Base-by-base conservation (phyloP, 208 protist species). In the Trypanosoma mega region DNA sequence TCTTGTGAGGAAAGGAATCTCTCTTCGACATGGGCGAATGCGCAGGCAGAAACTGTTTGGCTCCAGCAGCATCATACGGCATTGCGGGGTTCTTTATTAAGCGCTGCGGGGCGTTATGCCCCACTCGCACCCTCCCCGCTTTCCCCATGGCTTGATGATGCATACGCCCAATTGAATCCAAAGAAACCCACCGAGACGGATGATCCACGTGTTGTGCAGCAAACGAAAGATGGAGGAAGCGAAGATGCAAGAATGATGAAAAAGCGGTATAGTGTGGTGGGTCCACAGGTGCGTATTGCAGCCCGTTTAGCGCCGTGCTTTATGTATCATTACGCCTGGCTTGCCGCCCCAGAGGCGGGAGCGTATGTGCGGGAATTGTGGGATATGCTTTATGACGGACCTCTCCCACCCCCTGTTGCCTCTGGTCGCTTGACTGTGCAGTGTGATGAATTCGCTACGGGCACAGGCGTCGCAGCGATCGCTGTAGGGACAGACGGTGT, bases 271-370 rank as follows among this genome's bases (percentile, higher is more conserved):
- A n/a, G n/a, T n/a, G n/a, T n/a, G n/a, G 16, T 23, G 3, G n/a
- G 12, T 12, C 14, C 18, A 43, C 36, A 46, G n/a, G 26, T 24
- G 2, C 55, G 55, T 14, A 56, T 70, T 16, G 34, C 45, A 18
- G 12, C 55, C 21, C 30, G 29, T 6, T 36, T 70, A 8, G 20
- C 64, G 7, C 11, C 27, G 12, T 47, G 16, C 30, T 70, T 58
- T 50, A 3, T 47, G 2, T 60, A 63, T 49, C 64, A 55, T 34
- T 58, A 70, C 34, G 45, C 18, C 4, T 70, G 64, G 64, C 45
- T 63, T 27, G 33, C 46, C 0, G 1, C 14, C 1, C 26, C 9
- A 34, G 54, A 52, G 7, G 3, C 24, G 0, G 21, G 6, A 0
- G 39, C 39, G n/a, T 70, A 63, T 33, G 34, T 63, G 16, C 36